These are phyloP conservation scores for Metschnikowia anglica DNA, from an alignment of 805 yeast species.

Conservation along the genomic window DNA sequence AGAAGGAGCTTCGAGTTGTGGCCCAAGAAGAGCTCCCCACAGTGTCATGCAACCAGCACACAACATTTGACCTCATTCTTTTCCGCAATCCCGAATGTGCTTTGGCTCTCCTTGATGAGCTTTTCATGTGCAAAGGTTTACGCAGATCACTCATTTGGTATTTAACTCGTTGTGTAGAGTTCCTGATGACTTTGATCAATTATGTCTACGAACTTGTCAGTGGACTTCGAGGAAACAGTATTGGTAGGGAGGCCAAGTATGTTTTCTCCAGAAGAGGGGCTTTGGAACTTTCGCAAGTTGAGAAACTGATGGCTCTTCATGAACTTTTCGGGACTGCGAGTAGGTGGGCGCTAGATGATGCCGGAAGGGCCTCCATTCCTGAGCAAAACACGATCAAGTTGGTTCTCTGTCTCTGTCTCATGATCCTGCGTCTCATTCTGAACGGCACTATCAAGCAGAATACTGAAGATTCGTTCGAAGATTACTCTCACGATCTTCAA, in stretches of 20 bases:
- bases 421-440: constrained; percentile 54
- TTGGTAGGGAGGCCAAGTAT: constrained; percentile 24
- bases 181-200: constrained; percentile 55
- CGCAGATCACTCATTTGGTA: constrained; percentile 67
- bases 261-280: constrained; percentile 58
- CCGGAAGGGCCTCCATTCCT: constrained; percentile 14
- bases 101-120: constrained; percentile 61
- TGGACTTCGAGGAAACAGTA: constrained; percentile 52
- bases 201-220: constrained; percentile 61
- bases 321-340: constrained; percentile 60
- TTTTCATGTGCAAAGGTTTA: constrained; percentile 66
- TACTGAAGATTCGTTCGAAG: constrained; percentile 37
- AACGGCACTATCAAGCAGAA: constrained; percentile 43
- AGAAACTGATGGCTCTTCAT: constrained; percentile 64
- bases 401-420: constrained; percentile 57
- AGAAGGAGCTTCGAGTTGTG: constrained; percentile 24
- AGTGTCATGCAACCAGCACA: constrained; percentile 32
- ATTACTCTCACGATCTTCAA: constrained; percentile 59
- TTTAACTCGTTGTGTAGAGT: constrained; percentile 55
- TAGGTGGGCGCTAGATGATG: constrained; percentile 33
- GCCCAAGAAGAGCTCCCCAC: constrained; percentile 30
- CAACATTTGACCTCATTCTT: constrained; percentile 52
- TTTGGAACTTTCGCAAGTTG: constrained; percentile 55
- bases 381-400: constrained; percentile 34
- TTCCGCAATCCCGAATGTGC: constrained; percentile 52